Conservation (phyloP, 176 grass and related monocot genomes). For the Oryza meyeriana region DNA sequence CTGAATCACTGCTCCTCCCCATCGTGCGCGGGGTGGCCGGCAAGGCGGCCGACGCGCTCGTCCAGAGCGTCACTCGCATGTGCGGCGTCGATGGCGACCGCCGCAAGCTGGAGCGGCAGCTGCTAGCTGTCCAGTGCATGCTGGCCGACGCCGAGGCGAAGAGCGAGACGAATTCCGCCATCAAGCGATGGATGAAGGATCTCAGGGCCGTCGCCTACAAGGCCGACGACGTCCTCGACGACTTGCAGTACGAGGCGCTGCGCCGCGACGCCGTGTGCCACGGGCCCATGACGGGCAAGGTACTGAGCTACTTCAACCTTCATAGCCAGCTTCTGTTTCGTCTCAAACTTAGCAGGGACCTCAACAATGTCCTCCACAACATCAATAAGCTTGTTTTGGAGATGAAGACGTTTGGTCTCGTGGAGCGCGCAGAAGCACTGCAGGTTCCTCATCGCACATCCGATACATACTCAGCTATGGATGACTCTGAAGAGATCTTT, state of each 20-base stretch:
- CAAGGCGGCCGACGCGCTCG: background rate
- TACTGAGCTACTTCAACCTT: background rate
- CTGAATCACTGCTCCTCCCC: background rate
- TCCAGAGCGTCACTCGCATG: background rate
- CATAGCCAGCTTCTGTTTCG: background rate
- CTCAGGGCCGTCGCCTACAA: background rate
- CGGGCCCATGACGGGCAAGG: background rate
- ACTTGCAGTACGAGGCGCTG: slow-evolving; percentile 11
- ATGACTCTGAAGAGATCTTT: background rate
- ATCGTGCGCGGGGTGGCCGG: background rate
- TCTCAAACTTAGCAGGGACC: background rate
- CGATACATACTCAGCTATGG: background rate
- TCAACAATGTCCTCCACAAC: background rate
- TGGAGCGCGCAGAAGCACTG: background rate
- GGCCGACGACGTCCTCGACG: slow-evolving; percentile 3
- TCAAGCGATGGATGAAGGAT: background rate
- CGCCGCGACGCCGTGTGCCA: background rate
- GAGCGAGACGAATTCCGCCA: background rate
- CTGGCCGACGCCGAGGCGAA: background rate
- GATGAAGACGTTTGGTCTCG: background rate
- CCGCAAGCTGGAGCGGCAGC: background rate
- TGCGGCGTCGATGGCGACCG: background rate
- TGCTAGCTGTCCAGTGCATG: background rate
- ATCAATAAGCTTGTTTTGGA: background rate
- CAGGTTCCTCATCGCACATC: background rate